A percentile compares a stretch with the other conserved stretches of the same genome.
Evolutionary conservation across 2,329 filamentous ascomycete genomes (phyloP).

Genomic region (Venturia asperata): DNA sequence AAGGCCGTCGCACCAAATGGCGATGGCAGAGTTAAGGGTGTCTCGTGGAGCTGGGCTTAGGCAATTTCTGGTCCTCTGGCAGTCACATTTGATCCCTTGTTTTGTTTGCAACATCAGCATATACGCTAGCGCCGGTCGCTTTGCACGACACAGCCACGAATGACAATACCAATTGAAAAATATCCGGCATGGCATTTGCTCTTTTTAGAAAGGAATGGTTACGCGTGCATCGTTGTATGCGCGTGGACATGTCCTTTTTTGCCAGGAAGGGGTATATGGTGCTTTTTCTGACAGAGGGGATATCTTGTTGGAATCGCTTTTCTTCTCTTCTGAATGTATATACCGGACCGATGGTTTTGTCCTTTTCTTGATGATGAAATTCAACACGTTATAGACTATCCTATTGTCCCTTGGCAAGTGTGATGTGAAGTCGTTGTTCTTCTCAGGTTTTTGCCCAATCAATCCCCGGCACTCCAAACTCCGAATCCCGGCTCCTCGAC

Average conservation of each 20-base stretch:
- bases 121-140: constrained; percentile 16
- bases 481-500: neutral
- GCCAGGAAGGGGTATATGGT: neutral
- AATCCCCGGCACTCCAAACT: neutral
- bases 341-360: neutral
- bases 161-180: constrained; percentile 4
- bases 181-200: constrained; percentile 7
- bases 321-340: constrained; percentile 13
- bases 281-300: neutral
- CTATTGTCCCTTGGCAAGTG: neutral
- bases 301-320: neutral
- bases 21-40: constrained; percentile 21
- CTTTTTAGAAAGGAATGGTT: neutral
- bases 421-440: neutral
- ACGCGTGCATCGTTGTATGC: neutral
- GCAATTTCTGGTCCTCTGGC: neutral
- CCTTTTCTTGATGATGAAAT: neutral
- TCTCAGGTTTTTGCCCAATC: neutral
- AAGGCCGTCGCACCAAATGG: constrained; percentile 20
- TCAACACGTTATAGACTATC: neutral
- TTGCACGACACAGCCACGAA: constrained; percentile 14
- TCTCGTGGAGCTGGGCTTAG: constrained; percentile 20
- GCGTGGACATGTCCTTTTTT: neutral
- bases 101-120: neutral
- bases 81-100: neutral